Evolutionary conservation across 352 stramenopile species (phyloP), one percentile per base, ranked within the genome.

Genomic region (Elongisporangium senticosum): DNA sequence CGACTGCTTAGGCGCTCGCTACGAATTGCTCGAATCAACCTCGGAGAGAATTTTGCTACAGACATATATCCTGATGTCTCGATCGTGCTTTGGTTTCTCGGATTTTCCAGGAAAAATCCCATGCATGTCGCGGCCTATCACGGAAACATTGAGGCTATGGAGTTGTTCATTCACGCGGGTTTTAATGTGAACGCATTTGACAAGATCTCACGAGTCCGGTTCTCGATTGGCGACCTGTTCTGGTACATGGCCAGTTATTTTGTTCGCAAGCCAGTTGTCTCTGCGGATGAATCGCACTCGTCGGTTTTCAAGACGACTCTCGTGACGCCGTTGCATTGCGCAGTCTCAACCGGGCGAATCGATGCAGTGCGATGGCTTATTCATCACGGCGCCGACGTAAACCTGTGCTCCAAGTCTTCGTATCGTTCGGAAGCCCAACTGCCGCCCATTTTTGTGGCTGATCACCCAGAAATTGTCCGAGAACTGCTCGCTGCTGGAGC

Each of bases 81-180:
- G 28, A 79, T 95, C 56, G 66, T 80, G 50, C 73, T 89, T 19
- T 69, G 79, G 50, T 79, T 87, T n/a, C 89, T 89, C 59, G 71
- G 77, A n/a, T 75, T 80, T 23, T 84, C 83, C 19, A 86, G 77
- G 61, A 94, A 94, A 62, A 92, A 94, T 52, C 85, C 85, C 22
- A 83, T 94, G 77, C 85, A 94, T 26, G 79, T 94, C 5, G 85
- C 85, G 1, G 85, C 85, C 15, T 90, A 89, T 55, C 78, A 88
- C 54, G 83, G 83, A 49, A 90, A 87, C 53, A 84, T 91, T n/a
- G 67, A 69, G 4, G 83, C 85, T 15, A 76, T 94, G 68, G 71
- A 89, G 26, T 50, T 90, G 39, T 66, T 94, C 0, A 72, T 68
- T 47, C 72, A 74, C 28, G 77, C 77, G 0, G 72, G 67, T 3